These are phyloP conservation scores for Amanita phalloides DNA, from an alignment of 768 basidiomycete species.

Conservation along the genomic window DNA sequence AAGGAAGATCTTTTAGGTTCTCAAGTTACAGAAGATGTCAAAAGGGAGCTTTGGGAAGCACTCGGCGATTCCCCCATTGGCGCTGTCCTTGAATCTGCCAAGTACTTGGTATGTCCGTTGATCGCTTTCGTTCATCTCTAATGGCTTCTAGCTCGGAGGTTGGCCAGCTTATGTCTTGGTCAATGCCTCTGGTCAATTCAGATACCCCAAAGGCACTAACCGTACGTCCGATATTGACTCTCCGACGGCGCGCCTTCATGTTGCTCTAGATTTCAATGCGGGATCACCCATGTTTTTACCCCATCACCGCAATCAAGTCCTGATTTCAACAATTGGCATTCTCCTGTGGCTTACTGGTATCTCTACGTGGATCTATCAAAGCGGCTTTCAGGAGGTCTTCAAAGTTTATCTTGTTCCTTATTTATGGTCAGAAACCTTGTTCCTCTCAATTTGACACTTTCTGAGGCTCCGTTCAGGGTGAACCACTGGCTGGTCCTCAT, in stretches of 20 bases:
- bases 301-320: conserved; percentile 64
- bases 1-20: conserved; percentile 56
- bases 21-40: conserved; percentile 54
- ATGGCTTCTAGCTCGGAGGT: conserved; percentile 47
- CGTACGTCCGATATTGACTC: conserved; percentile 32
- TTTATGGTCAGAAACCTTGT: conserved; percentile 42
- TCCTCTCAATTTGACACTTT: background rate
- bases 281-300: conserved; percentile 72
- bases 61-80: conserved; percentile 86
- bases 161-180: conserved; percentile 77
- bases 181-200: conserved; percentile 80
- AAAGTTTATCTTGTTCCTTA: conserved; percentile 82
- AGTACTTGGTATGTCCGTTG: conserved; percentile 40
- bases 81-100: conserved; percentile 38
- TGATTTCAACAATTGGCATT: conserved; percentile 79
- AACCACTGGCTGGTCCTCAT: conserved; percentile 96
- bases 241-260: background rate
- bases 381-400: conserved; percentile 65
- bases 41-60: conserved; percentile 72
- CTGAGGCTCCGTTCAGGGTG: conserved; percentile 33
- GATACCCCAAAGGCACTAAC: conserved; percentile 71
- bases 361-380: conserved; percentile 40
- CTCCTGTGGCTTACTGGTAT: conserved; percentile 58
- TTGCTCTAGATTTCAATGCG: conserved; percentile 59
- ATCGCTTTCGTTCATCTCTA: background rate